Conservation (phyloP, 2,329 filamentous ascomycete species). For the Colletotrichum liaoningense region DNA sequence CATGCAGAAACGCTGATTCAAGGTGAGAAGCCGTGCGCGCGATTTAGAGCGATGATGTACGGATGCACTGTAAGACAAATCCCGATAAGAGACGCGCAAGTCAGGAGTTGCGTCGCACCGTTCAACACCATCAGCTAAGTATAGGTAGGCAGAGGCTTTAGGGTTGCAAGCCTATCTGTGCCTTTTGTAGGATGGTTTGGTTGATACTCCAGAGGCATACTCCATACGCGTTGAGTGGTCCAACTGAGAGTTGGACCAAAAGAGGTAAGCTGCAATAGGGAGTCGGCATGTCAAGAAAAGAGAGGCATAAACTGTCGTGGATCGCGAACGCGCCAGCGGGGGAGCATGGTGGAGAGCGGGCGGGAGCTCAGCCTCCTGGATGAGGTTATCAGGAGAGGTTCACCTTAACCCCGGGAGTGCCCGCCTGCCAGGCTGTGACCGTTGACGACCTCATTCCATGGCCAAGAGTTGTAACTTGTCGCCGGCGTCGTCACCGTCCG, state of each 20-base stretch:
- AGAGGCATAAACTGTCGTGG: slow-evolving; percentile 23
- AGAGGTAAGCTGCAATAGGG: slow-evolving; percentile 10
- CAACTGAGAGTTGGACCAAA: background rate
- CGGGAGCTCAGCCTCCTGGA: slow-evolving; percentile 13
- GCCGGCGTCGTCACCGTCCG: slow-evolving; percentile 9
- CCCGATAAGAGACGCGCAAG: slow-evolving; percentile 11
- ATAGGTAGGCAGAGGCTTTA: background rate
- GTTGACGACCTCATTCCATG: background rate
- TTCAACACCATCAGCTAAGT: background rate
- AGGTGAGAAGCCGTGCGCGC: background rate
- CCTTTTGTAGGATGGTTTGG: background rate
- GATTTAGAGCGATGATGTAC: background rate
- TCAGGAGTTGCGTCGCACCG: slow-evolving; percentile 6
- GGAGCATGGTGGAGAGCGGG: slow-evolving; percentile 17
- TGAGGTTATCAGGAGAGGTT: slow-evolving; percentile 25
- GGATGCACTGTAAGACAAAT: background rate
- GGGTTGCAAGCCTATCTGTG: background rate
- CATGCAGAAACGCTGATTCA: slow-evolving; percentile 9
- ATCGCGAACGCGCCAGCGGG: slow-evolving; percentile 14
- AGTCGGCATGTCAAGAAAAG: slow-evolving; percentile 6
- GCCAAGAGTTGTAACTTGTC: background rate
- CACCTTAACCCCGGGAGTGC: slow-evolving; percentile 2
- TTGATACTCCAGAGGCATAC: background rate
- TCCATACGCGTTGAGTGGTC: background rate
- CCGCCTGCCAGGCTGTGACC: background rate